Evolutionary conservation across 371 early-diverging fungal genomes (phyloP), one percentile per base, ranked within the genome.

Genomic region (Blakeslea trispora): DNA sequence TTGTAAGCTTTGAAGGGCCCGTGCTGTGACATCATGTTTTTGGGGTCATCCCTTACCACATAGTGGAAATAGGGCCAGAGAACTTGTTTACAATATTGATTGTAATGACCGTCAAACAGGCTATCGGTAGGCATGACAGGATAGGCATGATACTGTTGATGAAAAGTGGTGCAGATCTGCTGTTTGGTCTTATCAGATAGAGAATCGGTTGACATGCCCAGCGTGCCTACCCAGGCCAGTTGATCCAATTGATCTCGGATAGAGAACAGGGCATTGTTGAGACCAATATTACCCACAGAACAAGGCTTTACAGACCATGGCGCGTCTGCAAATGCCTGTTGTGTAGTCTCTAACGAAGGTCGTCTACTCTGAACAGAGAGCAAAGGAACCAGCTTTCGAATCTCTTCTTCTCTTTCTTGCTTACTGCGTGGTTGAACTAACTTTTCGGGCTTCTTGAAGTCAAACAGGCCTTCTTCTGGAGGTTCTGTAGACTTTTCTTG

Each of bases 21-120:
- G 31, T 81, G 75, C 34, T 87, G 87, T 34, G 74, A 76, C 28
- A 77, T 66, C 64, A 82, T 82, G 58, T 68, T 75, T 18, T 80
- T 68, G 18, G 77, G 58, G 54, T 81, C 73, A 42, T 95, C 91
- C 77, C 94, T 93, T 31, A 92, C 73, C 52, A 96, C 87, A 72
- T 97, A 96, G 74, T 99, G 99, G 45, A 98, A 86, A 57, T 96
- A 79, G 14, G 99, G 99, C 99, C 99, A 99, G 15, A 99, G 74
- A 14, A 77, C 80, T 76, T 91, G 93, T 82, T 95, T 98, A 86
- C 93, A 96, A 71, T 88, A 97, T 64, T 87, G 93, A 68, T 92
- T 92, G 75, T 92, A 94, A 80, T 90, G 95, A 18, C 88, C 90
- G 44, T 88, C 81, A 69, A 94, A 90, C 37, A 89, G 83, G 43